Evolutionary conservation across 257 asterid genomes (phyloP), one percentile per base, ranked within the genome.

Genomic region (Lantana camara): DNA sequence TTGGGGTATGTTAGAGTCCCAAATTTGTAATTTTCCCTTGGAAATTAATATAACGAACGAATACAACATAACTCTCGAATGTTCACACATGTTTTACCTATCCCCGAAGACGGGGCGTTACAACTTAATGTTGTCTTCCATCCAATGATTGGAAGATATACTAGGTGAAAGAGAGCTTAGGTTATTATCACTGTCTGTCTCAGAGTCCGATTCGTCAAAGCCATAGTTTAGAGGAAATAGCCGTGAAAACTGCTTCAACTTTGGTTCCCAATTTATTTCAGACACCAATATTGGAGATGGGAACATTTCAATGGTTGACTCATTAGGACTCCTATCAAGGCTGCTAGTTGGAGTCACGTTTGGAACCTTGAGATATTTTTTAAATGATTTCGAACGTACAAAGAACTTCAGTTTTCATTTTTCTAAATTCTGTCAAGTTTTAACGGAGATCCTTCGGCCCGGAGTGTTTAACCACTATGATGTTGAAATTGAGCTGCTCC

Each of bases 291-390:
- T 60, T 7, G 89, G 83, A 53, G 91, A 80, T 61, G 65, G 23
- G 37, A 72, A 80, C 17, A 53, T 48, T 71, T 87, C 95, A 49
- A 79, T 59, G 80, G 90, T 82, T 34, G 95, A 78, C 8, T 73
- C 59, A 2, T 87, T 75, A 73, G 96, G 79, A 68, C 82, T 40
- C 61, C 83, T 75, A 29, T 77, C 95, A 0, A 96, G 95, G 73
- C 98, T 89, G 85, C 88, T 74, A 16, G 81, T 80, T n/a, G 97
- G 98, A 69, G 95, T 92, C 76, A 82, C 98, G 34, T 85, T 86
- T 16, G 91, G 98, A 64, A 80, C 96, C 73, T n/a, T n/a, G 56
- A 16, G 50, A 41, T 40, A 62, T 41, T 37, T 68, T 32, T n/a
- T 52, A 1, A 66, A 62, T 24, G 81, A 60, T 71, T 70, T 83